Evolutionary conservation across 495 filamentous ascomycete genomes (phyloP).

Genomic region (Lophium mytilinum): DNA sequence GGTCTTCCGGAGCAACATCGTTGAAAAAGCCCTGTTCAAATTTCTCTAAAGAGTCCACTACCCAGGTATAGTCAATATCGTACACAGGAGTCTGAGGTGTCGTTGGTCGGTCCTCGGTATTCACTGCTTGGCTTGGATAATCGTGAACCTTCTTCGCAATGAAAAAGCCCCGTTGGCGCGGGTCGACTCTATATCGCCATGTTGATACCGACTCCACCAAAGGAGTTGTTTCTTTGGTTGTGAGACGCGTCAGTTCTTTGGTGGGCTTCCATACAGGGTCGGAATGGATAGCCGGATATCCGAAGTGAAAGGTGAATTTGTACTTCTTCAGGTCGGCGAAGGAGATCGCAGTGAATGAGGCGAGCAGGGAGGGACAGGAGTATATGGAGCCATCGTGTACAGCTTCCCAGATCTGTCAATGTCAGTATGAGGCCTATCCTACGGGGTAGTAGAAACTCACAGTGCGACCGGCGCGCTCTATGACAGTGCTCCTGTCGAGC

Average conservation of each 20-base stretch:
- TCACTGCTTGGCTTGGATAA: slow-evolving; percentile 6
- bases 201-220: slow-evolving; percentile 74
- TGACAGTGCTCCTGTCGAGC: slow-evolving; percentile 59
- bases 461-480: slow-evolving; percentile 65
- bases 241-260: slow-evolving; percentile 39
- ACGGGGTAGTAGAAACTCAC: slow-evolving; percentile 40
- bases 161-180: slow-evolving; percentile 86
- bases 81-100: slow-evolving; percentile 35
- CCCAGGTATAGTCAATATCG: slow-evolving; percentile 59
- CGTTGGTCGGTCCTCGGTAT: slow-evolving; percentile 27
- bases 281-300: slow-evolving; percentile 85
- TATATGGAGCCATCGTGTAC: slow-evolving; percentile 94
- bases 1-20: slow-evolving; percentile 55
- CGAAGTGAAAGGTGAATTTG: slow-evolving; percentile 90
- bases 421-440: not conserved
- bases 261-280: slow-evolving; percentile 64
- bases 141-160: slow-evolving; percentile 63
- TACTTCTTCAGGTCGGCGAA: slow-evolving; percentile 97
- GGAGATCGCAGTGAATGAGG: slow-evolving; percentile 81
- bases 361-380: slow-evolving; percentile 80
- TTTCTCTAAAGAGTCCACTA: slow-evolving; percentile 60
- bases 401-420: slow-evolving; percentile 81
- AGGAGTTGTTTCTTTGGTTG: slow-evolving; percentile 56
- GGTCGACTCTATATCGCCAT: slow-evolving; percentile 74
- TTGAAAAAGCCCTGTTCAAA: slow-evolving; percentile 88